These are phyloP conservation scores for Mucor indicus DNA, from an alignment of 371 early-diverging fungal species.

Conservation along the genomic window DNA sequence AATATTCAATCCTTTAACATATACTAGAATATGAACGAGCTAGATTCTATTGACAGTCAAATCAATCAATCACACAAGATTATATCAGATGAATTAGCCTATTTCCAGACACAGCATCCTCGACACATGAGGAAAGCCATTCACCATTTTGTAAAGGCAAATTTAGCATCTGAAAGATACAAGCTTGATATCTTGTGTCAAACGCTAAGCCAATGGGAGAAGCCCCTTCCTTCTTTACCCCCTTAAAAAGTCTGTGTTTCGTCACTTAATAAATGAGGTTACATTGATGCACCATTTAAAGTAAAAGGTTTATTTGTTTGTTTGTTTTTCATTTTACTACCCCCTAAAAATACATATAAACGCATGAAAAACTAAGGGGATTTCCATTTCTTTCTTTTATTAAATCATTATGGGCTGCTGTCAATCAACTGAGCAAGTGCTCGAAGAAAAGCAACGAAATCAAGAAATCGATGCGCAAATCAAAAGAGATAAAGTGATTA, in stretches of 20 bases:
- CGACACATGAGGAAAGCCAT: constrained; percentile 18
- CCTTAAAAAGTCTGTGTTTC: too few species aligned
- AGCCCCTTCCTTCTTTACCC: too few species aligned
- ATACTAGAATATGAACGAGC: constrained; percentile 28
- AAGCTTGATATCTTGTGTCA: constrained; percentile 12
- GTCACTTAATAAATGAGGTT: too few species aligned
- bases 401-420: constrained; percentile 94
- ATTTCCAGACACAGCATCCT: constrained; percentile 37
- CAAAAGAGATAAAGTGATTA: constrained; percentile 70
- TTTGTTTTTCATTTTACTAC: constrained; percentile 1
- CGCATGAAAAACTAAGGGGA: too few species aligned
- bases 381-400: too few species aligned
- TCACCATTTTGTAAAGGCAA: constrained; percentile 1
- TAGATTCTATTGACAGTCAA: constrained; percentile 32
- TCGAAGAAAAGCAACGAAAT: constrained; percentile 79
- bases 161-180: constrained; percentile 19
- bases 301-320: too few species aligned
- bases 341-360: too few species aligned
- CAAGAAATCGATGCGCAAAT: constrained; percentile 90
- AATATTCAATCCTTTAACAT: background rate
- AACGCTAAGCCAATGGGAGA: constrained; percentile 9
- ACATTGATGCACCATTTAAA: too few species aligned
- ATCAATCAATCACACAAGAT: constrained; percentile 41
- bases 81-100: constrained; percentile 46
- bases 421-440: constrained; percentile 77